These are phyloP conservation scores for Globisporangium megalacanthum DNA, from an alignment of 352 stramenopile species.

Conservation along the genomic window DNA sequence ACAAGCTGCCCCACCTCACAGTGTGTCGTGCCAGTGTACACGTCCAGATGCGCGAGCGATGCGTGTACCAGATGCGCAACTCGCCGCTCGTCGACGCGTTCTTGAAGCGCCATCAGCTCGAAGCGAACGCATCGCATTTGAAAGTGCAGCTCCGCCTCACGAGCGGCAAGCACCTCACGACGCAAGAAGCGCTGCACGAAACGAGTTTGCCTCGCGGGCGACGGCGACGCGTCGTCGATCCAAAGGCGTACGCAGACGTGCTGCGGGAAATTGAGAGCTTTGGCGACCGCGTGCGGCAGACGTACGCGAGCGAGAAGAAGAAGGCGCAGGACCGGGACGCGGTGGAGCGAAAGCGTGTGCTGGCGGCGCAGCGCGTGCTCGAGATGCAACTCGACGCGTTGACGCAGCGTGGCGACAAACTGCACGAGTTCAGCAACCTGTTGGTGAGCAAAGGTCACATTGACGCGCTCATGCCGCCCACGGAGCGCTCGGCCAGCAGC, in stretches of 20 bases:
- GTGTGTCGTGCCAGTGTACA: neutral
- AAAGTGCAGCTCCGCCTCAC: constrained; percentile 57
- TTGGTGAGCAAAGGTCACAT: constrained; percentile 52
- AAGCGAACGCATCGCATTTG: constrained; percentile 37
- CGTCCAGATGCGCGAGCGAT: constrained; percentile 45
- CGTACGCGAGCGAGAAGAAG: constrained; percentile 41
- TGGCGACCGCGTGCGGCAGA: constrained; percentile 37
- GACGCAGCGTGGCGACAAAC: constrained; percentile 21
- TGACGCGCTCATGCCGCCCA: constrained; percentile 21
- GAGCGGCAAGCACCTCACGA: constrained; percentile 33
- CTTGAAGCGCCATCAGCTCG: constrained; percentile 42
- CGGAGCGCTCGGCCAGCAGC: neutral
- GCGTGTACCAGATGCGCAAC: constrained; percentile 58
- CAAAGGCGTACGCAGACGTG: constrained; percentile 40
- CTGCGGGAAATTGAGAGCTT: constrained; percentile 54
- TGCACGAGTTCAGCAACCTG: constrained; percentile 68
- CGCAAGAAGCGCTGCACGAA: constrained; percentile 41
- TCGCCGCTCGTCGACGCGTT: constrained; percentile 58
- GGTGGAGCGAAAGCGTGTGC: constrained; percentile 23
- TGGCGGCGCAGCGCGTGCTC: constrained; percentile 29
- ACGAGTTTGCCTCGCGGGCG: constrained; percentile 28
- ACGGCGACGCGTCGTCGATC: constrained; percentile 38
- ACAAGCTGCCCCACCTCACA: constrained; percentile 9
- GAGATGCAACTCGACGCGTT: constrained; percentile 37
- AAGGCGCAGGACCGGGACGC: constrained; percentile 26